Conservation (phyloP, 192 early-diverging fungal genomes). For the Podila horticola region DNA sequence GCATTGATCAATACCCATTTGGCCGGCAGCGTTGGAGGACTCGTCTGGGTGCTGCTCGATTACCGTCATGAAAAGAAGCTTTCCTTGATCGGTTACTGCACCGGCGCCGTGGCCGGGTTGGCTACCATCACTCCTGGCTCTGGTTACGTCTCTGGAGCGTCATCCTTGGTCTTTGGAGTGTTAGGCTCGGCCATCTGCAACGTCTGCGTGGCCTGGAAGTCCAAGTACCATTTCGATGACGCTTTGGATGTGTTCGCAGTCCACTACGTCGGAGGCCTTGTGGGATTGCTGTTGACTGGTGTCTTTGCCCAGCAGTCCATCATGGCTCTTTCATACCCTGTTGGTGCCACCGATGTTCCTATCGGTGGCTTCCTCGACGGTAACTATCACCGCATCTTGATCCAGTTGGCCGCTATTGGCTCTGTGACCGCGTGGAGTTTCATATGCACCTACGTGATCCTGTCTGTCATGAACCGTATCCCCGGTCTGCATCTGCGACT, state of each 20-base stretch:
- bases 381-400: constrained; percentile 82
- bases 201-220: constrained; percentile 85
- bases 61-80: constrained; percentile 83
- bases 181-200: constrained; percentile 82
- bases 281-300: constrained; percentile 89
- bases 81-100: constrained; percentile 94
- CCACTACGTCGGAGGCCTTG: constrained; percentile 85
- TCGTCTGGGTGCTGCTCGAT: constrained; percentile 87
- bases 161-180: constrained; percentile 83
- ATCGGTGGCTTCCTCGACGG: constrained; percentile 83
- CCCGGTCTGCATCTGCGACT: constrained; percentile 82
- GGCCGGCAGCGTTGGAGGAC: constrained; percentile 80
- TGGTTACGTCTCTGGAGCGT: constrained; percentile 86
- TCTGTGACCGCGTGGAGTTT: constrained; percentile 83
- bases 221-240: constrained; percentile 88
- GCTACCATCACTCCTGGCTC: constrained; percentile 94
- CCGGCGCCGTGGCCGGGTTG: constrained; percentile 91
- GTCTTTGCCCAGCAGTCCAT: constrained; percentile 87
- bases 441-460: constrained; percentile 77
- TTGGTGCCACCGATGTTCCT: constrained; percentile 55
- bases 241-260: constrained; percentile 92
- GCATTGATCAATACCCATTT: constrained; percentile 88
- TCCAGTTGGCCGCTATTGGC: constrained; percentile 79
- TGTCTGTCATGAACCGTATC: constrained; percentile 75
- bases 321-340: constrained; percentile 69